Evolutionary conservation across 2,329 filamentous ascomycete genomes (phyloP).

Genomic region (Ceratocystis cacaofunesta): DNA sequence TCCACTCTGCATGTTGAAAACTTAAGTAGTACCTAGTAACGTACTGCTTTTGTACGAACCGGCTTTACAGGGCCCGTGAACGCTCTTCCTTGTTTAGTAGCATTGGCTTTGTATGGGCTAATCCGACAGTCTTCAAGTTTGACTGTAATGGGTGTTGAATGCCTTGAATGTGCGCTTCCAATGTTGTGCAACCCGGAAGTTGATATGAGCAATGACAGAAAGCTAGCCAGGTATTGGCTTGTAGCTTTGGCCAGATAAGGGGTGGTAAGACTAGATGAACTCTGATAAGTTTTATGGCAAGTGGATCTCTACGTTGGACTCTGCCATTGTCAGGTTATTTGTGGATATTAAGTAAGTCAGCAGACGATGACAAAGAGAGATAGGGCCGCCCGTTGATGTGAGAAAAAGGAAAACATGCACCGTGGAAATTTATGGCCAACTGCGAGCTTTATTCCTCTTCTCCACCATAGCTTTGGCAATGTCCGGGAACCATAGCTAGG

Average conservation of each 20-base stretch:
- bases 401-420: neutral
- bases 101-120: conserved; percentile 49
- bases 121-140: conserved; percentile 41
- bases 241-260: conserved; percentile 44
- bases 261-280: conserved; percentile 46
- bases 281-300: conserved; percentile 31
- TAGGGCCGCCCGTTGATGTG: neutral
- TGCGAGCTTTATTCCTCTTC: neutral
- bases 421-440: neutral
- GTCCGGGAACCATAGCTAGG: conserved; percentile 18
- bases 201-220: conserved; percentile 34
- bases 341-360: conserved; percentile 38
- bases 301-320: conserved; percentile 30
- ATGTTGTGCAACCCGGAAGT: conserved; percentile 29
- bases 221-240: conserved; percentile 38
- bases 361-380: neutral
- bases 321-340: conserved; percentile 39
- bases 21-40: neutral
- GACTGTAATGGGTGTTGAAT: conserved; percentile 50
- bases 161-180: conserved; percentile 38
- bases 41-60: conserved; percentile 35
- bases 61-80: conserved; percentile 50
- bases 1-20: neutral
- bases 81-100: conserved; percentile 48
- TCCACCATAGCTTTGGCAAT: conserved; percentile 7